A percentile compares a stretch with the other conserved stretches of the same genome.
Conservation (phyloP, 2,329 filamentous ascomycete species). For the Scedosporium aurantiacum region DNA sequence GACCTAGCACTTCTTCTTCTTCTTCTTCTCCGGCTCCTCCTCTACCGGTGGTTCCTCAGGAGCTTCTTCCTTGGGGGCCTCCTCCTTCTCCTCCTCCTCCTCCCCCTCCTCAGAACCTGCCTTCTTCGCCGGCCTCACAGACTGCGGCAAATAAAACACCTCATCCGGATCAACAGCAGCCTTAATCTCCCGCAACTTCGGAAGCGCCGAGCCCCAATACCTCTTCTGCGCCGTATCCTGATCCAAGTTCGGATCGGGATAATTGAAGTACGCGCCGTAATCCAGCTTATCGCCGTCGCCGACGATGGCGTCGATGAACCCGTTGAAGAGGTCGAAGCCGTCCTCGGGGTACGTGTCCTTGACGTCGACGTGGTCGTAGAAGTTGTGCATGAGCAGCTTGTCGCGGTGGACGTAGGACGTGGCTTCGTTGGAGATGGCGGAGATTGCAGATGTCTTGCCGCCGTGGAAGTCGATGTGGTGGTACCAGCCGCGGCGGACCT, state of each 20-base stretch:
- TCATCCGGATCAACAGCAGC: conserved; percentile 23
- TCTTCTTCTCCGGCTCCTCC: not conserved
- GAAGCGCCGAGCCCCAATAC: conserved; percentile 26
- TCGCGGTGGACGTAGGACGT: conserved; percentile 29
- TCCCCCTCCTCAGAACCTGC: not conserved
- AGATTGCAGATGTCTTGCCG: conserved; percentile 24
- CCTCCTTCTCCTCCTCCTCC: not conserved
- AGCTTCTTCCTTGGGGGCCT: not conserved
- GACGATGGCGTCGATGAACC: conserved; percentile 23
- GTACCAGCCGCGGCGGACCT: conserved; percentile 7
- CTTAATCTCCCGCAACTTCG: conserved; percentile 23
- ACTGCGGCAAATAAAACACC: conserved; percentile 29
- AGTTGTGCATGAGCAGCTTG: conserved; percentile 39
- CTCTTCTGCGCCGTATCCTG: conserved; percentile 20
- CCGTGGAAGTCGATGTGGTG: conserved; percentile 20
- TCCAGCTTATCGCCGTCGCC: conserved; percentile 14
- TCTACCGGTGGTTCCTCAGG: not conserved
- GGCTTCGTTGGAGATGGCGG: conserved; percentile 14
- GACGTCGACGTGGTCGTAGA: conserved; percentile 27
- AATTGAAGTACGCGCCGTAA: conserved; percentile 32
- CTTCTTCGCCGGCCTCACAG: conserved; percentile 2
- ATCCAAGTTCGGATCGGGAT: conserved; percentile 24
- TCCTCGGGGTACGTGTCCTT: conserved; percentile 20
- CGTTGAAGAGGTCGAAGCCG: conserved; percentile 22
- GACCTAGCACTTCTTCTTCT: not conserved